A percentile compares a stretch with the other conserved stretches of the same genome.
Evolutionary conservation across 495 filamentous ascomycete species (phyloP).

Genomic region (Podospora sp.): DNA sequence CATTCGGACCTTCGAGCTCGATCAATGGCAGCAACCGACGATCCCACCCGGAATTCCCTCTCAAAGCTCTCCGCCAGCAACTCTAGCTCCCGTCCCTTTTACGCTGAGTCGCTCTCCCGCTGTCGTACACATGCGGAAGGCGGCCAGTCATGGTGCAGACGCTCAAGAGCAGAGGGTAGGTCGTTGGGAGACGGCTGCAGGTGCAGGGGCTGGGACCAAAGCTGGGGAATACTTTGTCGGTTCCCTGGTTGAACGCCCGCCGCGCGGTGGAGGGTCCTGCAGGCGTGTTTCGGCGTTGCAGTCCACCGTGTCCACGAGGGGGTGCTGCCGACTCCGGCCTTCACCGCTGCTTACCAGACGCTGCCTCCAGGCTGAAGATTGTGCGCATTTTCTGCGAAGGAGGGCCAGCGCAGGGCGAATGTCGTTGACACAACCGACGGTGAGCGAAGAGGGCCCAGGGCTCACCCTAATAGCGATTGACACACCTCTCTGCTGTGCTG

Average conservation of each 20-base stretch:
- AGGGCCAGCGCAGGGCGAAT: background rate
- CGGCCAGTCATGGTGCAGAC: background rate
- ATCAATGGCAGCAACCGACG: background rate
- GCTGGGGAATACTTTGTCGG: slow-evolving; percentile 28
- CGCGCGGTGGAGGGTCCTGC: slow-evolving; percentile 22
- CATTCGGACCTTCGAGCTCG: background rate
- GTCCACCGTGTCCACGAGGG: slow-evolving; percentile 1
- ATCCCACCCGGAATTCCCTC: slow-evolving; percentile 1
- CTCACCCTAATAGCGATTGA: slow-evolving; percentile 8
- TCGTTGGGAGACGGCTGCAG: slow-evolving; percentile 20
- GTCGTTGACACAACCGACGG: background rate
- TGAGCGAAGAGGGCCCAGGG: slow-evolving; percentile 3
- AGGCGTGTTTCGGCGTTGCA: slow-evolving; percentile 26
- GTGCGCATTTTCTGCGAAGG: too few species aligned
- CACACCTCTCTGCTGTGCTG: background rate
- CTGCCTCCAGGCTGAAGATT: background rate
- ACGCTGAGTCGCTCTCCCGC: slow-evolving; percentile 1
- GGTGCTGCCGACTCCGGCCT: slow-evolving; percentile 7
- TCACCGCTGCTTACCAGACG: slow-evolving; percentile 24
- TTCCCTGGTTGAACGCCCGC: slow-evolving; percentile 10
- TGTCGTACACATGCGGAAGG: slow-evolving; percentile 6
- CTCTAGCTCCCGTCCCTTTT: background rate
- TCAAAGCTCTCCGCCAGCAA: background rate
- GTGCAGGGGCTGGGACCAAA: slow-evolving; percentile 26
- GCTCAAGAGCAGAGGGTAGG: background rate